Evolutionary conservation across 768 basidiomycete species (phyloP).

Genomic region (Russula sp.): DNA sequence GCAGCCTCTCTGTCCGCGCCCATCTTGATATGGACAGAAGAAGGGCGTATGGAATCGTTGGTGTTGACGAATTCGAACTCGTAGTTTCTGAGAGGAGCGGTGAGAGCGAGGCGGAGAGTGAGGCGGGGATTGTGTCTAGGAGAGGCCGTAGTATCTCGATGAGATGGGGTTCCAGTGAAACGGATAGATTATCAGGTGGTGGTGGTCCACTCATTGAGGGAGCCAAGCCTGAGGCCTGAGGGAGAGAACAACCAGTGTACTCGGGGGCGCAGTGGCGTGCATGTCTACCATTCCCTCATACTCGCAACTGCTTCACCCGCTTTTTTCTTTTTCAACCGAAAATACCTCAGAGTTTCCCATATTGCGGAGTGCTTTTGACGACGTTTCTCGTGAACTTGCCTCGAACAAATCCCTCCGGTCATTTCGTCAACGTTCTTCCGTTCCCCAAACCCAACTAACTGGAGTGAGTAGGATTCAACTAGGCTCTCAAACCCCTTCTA

Average conservation of each 20-base stretch:
- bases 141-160: constrained; percentile 48
- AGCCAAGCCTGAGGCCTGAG: background rate
- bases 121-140: constrained; percentile 44
- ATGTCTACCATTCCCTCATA: background rate
- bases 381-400: constrained; percentile 20
- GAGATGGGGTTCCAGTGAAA: constrained; percentile 71
- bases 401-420: constrained; percentile 26
- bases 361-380: constrained; percentile 8
- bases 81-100: constrained; percentile 38
- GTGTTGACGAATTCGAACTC: constrained; percentile 2
- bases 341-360: background rate
- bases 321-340: constrained; percentile 11
- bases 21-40: constrained; percentile 63
- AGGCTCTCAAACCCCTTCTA: constrained; percentile 22
- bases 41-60: constrained; percentile 59
- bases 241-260: background rate
- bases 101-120: constrained; percentile 44
- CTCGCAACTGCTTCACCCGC: constrained; percentile 17
- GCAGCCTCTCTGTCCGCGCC: constrained; percentile 55
- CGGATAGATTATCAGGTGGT: constrained; percentile 43
- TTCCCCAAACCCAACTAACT: background rate
- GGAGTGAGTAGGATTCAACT: constrained; percentile 16
- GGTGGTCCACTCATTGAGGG: background rate
- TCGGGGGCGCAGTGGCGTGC: background rate
- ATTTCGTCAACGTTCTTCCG: background rate